Conservation (phyloP, 108 stramenopile genomes). For the Craspedostauros australis region DNA sequence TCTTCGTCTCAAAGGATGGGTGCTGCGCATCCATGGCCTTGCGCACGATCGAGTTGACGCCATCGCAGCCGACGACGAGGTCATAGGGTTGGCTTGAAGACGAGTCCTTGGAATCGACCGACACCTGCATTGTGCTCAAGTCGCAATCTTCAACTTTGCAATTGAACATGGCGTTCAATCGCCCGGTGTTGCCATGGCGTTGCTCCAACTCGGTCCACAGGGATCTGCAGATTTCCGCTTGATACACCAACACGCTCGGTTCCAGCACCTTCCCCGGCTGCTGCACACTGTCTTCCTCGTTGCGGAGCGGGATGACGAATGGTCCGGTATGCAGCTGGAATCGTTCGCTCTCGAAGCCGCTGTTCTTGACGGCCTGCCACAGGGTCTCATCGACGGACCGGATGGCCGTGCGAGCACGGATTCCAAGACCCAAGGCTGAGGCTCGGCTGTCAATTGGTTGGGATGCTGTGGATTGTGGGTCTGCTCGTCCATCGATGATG, state of each 20-base stretch:
- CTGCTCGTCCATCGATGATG: slow-evolving; percentile 55
- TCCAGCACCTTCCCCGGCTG: too few relatives aligned
- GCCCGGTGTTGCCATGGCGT: slow-evolving; percentile 2
- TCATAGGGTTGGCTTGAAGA: slow-evolving; percentile 31
- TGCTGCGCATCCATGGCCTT: slow-evolving; percentile 18
- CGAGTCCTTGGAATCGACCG: not conserved
- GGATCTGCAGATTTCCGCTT: slow-evolving; percentile 62
- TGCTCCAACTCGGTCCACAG: slow-evolving; percentile 55
- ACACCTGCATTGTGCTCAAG: slow-evolving; percentile 3
- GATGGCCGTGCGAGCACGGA: slow-evolving; percentile 57
- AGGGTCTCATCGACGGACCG: slow-evolving; percentile 40
- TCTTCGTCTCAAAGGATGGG: slow-evolving; percentile 24
- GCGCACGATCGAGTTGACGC: slow-evolving; percentile 65
- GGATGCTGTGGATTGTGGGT: slow-evolving; percentile 28
- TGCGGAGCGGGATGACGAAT: slow-evolving; percentile 40
- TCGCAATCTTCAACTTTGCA: slow-evolving; percentile 2
- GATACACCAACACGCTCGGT: slow-evolving; percentile 66
- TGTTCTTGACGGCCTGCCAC: slow-evolving; percentile 43
- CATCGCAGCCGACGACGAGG: slow-evolving; percentile 66
- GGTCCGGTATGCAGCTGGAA: slow-evolving; percentile 48
- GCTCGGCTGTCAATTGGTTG: slow-evolving; percentile 41
- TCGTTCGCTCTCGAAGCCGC: slow-evolving; percentile 60
- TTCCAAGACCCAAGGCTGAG: slow-evolving; percentile 65
- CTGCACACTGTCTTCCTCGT: slow-evolving; percentile 11
- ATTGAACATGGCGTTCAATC: slow-evolving; percentile 9